Percentiles rank a stretch among this genome's conserved stretches.
Evolutionary conservation across 257 asterid species (phyloP).

Genomic region (Gentiana straminea): DNA sequence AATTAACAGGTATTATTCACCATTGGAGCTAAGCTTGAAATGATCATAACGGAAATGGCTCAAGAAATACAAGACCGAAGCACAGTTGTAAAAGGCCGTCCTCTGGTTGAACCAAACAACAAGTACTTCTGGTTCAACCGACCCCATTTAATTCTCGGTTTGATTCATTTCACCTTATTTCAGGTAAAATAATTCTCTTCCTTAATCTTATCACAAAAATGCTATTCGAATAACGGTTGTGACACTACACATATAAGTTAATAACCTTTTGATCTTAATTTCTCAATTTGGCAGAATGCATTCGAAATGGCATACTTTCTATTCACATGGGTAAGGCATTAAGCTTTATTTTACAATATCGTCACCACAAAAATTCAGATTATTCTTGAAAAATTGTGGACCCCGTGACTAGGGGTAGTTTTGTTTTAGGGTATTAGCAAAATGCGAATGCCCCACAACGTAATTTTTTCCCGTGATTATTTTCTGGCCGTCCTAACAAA

Average conservation of each 20-base stretch:
- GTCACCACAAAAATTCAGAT: too few relatives aligned
- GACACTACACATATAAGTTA: too few relatives aligned
- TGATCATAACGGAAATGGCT: conserved; percentile 62
- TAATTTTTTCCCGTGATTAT: too few relatives aligned
- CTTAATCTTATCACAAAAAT: not conserved
- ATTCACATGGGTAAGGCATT: conserved; percentile 48
- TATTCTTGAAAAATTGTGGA: too few relatives aligned
- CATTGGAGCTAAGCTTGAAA: conserved; percentile 50
- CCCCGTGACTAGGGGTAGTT: too few relatives aligned
- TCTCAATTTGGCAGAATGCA: conserved; percentile 41
- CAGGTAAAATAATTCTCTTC: conserved; percentile 22
- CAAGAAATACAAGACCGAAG: conserved; percentile 48
- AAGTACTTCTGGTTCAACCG: conserved; percentile 57
- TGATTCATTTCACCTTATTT: conserved; percentile 55
- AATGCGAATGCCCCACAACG: too few relatives aligned
- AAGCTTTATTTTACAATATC: not conserved
- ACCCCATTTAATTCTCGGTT: conserved; percentile 52
- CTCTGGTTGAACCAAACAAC: conserved; percentile 49
- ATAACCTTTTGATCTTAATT: not conserved
- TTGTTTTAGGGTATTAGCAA: too few relatives aligned
- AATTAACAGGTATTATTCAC: conserved; percentile 31
- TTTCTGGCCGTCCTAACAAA: too few relatives aligned
- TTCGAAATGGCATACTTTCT: conserved; percentile 66
- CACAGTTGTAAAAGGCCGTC: conserved; percentile 41
- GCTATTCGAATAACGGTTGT: too few relatives aligned